phyloP scores from a whole-genome alignment of 2,329 filamentous ascomycete genomes.

The Scytalidium lignicola region DNA sequence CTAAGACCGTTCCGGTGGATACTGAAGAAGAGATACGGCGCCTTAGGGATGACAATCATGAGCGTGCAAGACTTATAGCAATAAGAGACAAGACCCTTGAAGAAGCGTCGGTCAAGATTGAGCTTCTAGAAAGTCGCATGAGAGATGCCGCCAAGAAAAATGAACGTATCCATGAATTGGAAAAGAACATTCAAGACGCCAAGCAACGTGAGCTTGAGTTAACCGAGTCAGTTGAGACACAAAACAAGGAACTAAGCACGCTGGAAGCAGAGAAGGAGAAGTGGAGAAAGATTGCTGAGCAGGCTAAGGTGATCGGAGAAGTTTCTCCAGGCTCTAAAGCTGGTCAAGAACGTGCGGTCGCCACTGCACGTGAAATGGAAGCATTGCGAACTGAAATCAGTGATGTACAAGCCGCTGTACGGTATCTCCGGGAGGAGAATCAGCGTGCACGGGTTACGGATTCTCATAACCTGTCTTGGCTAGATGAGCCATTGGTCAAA shows the following conservation, averaged over 20 bases:
- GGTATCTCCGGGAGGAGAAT: conserved; percentile 65
- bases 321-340: conserved; percentile 45
- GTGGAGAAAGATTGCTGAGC: conserved; percentile 66
- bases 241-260: conserved; percentile 60
- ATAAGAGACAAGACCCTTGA: conserved; percentile 78
- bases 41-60: conserved; percentile 73
- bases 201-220: conserved; percentile 47
- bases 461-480: conserved; percentile 54
- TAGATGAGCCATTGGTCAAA: conserved; percentile 54
- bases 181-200: conserved; percentile 51
- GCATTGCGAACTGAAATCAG: conserved; percentile 64
- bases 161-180: conserved; percentile 60
- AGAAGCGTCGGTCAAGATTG: conserved; percentile 85
- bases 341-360: conserved; percentile 61
- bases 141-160: conserved; percentile 76
- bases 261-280: conserved; percentile 63
- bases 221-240: conserved; percentile 60
- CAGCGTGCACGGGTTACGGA: conserved; percentile 54
- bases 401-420: conserved; percentile 58
- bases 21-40: conserved; percentile 79
- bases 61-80: conserved; percentile 66
- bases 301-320: conserved; percentile 50
- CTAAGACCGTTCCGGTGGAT: conserved; percentile 74
- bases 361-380: conserved; percentile 69
- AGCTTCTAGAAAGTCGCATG: conserved; percentile 84